Base-by-base conservation (phyloP, 192 early-diverging fungal genomes). In the Backusella circina region DNA sequence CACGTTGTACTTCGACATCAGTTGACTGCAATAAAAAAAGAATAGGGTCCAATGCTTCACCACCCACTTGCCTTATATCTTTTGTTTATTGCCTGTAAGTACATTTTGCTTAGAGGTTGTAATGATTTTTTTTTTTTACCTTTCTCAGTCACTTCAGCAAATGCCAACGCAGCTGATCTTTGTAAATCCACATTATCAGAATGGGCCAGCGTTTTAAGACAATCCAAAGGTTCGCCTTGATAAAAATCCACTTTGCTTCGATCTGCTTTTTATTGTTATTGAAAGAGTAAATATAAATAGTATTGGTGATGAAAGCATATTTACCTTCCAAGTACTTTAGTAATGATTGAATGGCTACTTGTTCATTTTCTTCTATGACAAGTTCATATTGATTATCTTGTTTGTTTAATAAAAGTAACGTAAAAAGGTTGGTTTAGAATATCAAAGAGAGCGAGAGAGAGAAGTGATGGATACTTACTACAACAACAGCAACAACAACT, bases 91-190 rank as follows among this genome's bases (percentile, higher is more conserved):
- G n/a, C n/a, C n/a, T n/a, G n/a, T 51, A 28, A 5, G 12, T 26
- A 61, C 21, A 28, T 26, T n/a, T n/a, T n/a, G n/a, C n/a, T n/a
- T n/a, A n/a, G n/a, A n/a, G n/a, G n/a, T n/a, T 61, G 3, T 65
- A 80, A 94, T 91, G 68, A 86, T 85, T n/a, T 90, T 32, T 8
- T 44, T 3, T 44, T 3, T 30, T 21, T 41, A 73, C 71, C 71
- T 73, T 91, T 91, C 81, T 96, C 95, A 23, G 95, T 95, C 31
- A 96, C 91, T 78, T 96, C 95, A 50, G 91, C 93, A 84, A 95
- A 96, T 2, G 94, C 94, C 71, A 95, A 84, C n/a, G 95, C 93
- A 0, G 94, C 95, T 2, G 93, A 95, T 35, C 94, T 86, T 81
- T 96, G 93, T 73, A 95, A 78, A 71, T 94, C 93, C 35, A 94